Evolutionary conservation across 352 stramenopile genomes (phyloP), one percentile per base, ranked within the genome.

Genomic region (Globisporangium echinulatum): DNA sequence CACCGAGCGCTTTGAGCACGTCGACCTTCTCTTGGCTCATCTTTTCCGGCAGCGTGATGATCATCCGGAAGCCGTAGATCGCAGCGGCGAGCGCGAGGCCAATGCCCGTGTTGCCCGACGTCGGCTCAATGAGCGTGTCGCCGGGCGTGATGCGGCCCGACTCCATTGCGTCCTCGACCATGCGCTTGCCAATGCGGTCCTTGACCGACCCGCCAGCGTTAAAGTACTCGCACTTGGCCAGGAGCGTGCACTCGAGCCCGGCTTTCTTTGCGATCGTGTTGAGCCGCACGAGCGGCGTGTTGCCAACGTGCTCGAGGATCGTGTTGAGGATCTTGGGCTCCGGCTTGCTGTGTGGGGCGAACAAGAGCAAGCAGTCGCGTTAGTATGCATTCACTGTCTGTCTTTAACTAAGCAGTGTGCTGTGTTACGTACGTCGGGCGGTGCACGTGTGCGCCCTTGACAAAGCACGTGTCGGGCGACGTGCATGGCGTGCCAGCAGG

Each of bases 71-170:
- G 50, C 96, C 96, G 71, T 98, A 98, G 62, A 96, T 90, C 46
- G 96, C 96, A n/a, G 95, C 92, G 4, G 96, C 92, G 57, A 99
- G 88, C 37, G 97, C 96, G 36, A 99, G 77, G 6, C 94, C 96
- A 56, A 99, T 99, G 74, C 75, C 94, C 25, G 97, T 99, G 71
- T 99, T 99, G 49, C 96, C 97, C n/a, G 85, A 97, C 13, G 97
- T 99, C 2, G 96, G 96, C 73, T 99, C 97, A 52, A 99, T 97
- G 19, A 99, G 70, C 39, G 91, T 98, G 64, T 98, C 91, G 8
- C 96, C 96, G 5, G 87, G 83, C 57, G 96, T 96, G 56, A 99
- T 97, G n/a, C 78, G 72, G 7, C 95, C 95, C 6, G 70, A 70
- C 10, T 74, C 71, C 70, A 99, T 95, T 13, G 96, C 94, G 59